These are phyloP conservation scores for Linum trigynum DNA, from an alignment of 345 rosid genomes.

Conservation along the genomic window DNA sequence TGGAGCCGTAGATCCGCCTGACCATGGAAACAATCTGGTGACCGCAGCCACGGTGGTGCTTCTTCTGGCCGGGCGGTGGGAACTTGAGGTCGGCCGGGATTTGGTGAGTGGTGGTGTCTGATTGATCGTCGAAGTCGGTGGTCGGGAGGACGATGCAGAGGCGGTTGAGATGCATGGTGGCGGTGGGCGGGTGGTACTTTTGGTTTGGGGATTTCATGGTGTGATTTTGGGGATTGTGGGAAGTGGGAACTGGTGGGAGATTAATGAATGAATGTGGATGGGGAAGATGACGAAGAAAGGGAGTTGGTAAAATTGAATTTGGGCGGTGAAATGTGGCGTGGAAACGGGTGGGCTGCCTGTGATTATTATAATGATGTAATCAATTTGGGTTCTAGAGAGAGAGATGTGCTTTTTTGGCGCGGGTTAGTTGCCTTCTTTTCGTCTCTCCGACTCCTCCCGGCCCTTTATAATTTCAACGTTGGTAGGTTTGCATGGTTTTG, in stretches of 20 bases:
- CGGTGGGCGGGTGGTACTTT: background rate
- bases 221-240: background rate
- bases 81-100: background rate
- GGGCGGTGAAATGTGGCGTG: no score
- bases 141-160: conserved; percentile 59
- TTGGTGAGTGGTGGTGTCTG: conserved; percentile 17
- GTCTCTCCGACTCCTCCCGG: no score
- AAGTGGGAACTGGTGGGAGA: background rate
- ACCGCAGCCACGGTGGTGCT: conserved; percentile 38
- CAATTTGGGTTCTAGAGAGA: no score
- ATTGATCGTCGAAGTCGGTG: conserved; percentile 39
- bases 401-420: no score
- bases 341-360: no score
- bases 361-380: no score
- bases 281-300: background rate
- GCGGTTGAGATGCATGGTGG: conserved; percentile 38
- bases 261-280: background rate
- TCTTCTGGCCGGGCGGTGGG: conserved; percentile 19
- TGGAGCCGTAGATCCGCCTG: conserved; percentile 36
- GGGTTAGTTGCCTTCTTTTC: no score
- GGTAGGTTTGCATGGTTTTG: no score
- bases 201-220: background rate
- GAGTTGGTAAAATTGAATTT: background rate
- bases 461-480: no score
- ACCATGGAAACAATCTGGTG: conserved; percentile 25